These are phyloP conservation scores for Coniochaeta ligniaria DNA, from an alignment of 2,329 filamentous ascomycete genomes.

Conservation along the genomic window DNA sequence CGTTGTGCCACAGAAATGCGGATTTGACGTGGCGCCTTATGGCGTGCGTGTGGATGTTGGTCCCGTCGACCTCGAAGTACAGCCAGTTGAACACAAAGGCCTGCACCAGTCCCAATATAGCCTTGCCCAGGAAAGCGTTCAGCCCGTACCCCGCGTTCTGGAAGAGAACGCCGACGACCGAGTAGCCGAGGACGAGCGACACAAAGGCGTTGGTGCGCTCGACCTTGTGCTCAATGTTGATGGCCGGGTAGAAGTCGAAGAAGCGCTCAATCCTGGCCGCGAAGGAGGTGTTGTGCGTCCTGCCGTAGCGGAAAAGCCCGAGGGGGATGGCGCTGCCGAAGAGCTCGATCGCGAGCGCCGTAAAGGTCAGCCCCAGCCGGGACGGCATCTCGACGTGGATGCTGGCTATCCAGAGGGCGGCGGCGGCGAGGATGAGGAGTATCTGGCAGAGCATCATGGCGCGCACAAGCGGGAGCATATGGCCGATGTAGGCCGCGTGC, in stretches of 20 bases:
- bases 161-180: conserved; percentile 53
- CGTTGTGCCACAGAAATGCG: conserved; percentile 46
- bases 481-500: conserved; percentile 39
- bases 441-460: conserved; percentile 44
- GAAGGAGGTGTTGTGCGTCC: conserved; percentile 10
- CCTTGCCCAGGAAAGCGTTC: conserved; percentile 56
- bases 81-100: conserved; percentile 56
- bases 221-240: conserved; percentile 60
- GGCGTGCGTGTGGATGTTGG: conserved; percentile 50
- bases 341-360: conserved; percentile 48
- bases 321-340: conserved; percentile 37
- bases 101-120: conserved; percentile 48
- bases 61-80: conserved; percentile 56
- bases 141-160: conserved; percentile 48
- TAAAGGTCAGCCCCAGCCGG: conserved; percentile 39
- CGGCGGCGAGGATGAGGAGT: conserved; percentile 35
- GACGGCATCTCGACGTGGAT: conserved; percentile 37
- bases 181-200: conserved; percentile 57
- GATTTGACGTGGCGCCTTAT: conserved; percentile 42
- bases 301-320: conserved; percentile 25
- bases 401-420: conserved; percentile 51
- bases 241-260: conserved; percentile 54
- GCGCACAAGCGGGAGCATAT: conserved; percentile 49
- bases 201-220: conserved; percentile 60
- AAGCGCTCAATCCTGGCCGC: conserved; percentile 21